Evolutionary conservation across 345 rosid species (phyloP), one percentile per base, ranked within the genome.

Genomic region (Ailanthus altissimus): DNA sequence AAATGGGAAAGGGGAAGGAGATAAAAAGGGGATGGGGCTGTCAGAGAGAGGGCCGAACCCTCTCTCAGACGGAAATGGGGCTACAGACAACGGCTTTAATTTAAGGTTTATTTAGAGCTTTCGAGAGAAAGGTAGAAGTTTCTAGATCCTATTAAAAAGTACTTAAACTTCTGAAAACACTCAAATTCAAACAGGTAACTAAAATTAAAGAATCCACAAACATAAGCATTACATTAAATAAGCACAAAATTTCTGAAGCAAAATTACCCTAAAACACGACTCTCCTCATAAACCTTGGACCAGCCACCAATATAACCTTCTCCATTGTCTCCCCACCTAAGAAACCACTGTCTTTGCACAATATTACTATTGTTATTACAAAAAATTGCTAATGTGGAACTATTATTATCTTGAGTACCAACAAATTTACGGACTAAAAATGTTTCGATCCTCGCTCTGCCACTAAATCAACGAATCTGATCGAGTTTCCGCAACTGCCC

Each of bases 251-350:
- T 11, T 51, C 20, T 23, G 14, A 15, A 50, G 59, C 10, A n/a
- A 75, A 86, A 67, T 85, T 91, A 93, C 99, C 99, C 97, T 77
- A 96, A 51, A 18, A 93, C 90, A 69, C 88, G 92, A 61, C 91
- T 83, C 84, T 96, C 97, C 84, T 96, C 95, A 26, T 96, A 91
- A 75, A 93, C 89, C 80, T 89, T 96, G 0, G 98, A 92, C 69
- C 93, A 78, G 79, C 84, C 93, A 63, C 86, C 85, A n/a, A n/a
- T n/a, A n/a, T n/a, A n/a, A 25, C 92, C 97, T 82, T 91, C 97
- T 77, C 93, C 99, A 0, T 97, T 97, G 51, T 96, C 98, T 36
- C 99, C 98, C 25, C 97, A 91, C 9, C 99, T 97, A 65, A 96
- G 90, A 86, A 96, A 93, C 63, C 64, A 88, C 81, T 94, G 90